These are phyloP conservation scores for Trebouxia sp. DNA, from an alignment of 139 green algal genomes.

Conservation along the genomic window DNA sequence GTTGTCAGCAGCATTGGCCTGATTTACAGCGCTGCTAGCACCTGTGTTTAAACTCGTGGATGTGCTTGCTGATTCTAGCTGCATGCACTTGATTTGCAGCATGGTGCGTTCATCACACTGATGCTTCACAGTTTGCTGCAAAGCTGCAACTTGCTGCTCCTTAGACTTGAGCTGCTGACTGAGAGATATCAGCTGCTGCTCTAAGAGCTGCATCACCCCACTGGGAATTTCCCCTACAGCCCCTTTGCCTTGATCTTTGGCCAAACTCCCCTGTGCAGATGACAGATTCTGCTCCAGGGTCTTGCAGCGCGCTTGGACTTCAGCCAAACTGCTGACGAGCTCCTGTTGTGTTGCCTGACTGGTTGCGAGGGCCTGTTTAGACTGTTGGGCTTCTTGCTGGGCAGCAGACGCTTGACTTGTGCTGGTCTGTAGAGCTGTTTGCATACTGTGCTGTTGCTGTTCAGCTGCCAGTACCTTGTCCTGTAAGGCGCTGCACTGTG, in stretches of 20 bases:
- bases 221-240: too few relatives aligned
- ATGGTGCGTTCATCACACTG: slow-evolving; percentile 20
- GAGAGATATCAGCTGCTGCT: slow-evolving; percentile 6
- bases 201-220: slow-evolving; percentile 3
- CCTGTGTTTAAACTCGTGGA: too few relatives aligned
- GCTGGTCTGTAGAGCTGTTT: not conserved
- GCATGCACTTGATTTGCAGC: slow-evolving; percentile 14
- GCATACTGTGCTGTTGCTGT: not conserved
- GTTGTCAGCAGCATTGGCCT: not conserved
- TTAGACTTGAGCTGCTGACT: not conserved
- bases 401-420: not conserved
- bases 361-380: not conserved
- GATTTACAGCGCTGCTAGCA: not conserved
- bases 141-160: not conserved
- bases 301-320: not conserved
- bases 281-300: too few relatives aligned
- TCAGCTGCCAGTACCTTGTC: slow-evolving; percentile 1
- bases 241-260: too few relatives aligned
- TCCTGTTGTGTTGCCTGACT: not conserved
- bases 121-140: slow-evolving; percentile 27
- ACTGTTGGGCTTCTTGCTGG: not conserved
- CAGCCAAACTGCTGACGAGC: not conserved
- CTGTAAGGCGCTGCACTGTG: slow-evolving; percentile 4
- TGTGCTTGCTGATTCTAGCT: not conserved
- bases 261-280: too few relatives aligned